Base-by-base conservation (phyloP, 371 early-diverging fungal genomes). In the Umbelopsis sp. region DNA sequence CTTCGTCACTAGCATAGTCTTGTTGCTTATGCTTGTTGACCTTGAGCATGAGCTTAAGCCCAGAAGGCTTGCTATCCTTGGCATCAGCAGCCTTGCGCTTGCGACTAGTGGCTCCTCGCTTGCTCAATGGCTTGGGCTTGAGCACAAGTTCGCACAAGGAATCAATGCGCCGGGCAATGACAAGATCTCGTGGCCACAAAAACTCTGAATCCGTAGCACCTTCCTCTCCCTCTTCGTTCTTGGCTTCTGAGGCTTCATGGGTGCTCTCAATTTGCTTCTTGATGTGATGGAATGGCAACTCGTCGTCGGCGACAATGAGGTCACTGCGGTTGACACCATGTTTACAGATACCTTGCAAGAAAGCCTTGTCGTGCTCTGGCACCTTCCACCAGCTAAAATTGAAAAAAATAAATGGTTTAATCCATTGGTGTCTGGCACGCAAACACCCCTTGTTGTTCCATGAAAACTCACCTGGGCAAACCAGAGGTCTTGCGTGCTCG, bases 291-390 rank as follows among this genome's bases (percentile, higher is more conserved):
- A 90, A 90, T 16, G 89, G 86, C n/a, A 89, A 72, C 12, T 83
- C 82, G 20, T 76, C 80, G 72, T 93, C 94, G 53, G 84, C 83
- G 18, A 91, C 80, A 67, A 93, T 83, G 41, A 91, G 70, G 72
- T 94, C 94, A 63, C 78, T 78, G 8, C 94, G 83, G 25, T 83
- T 83, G 41, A 91, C 75, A 25, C 96, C 96, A 74, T 91, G 92
- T 51, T 84, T 85, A 22, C 89, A 88, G 44, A 94, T 79, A 0
- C 88, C 93, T 35, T 81, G 78, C 68, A 94, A 69, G 38, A 94
- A 87, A 16, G 88, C 87, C 45, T 80, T 80, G 70, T 94, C 94
- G 71, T 93, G 91, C 3, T 74, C 69, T 29, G 85, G 87, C 0
- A 82, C 83, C 65, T 84, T 75, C 91, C 93, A 92, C 92, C 93